Evolutionary conservation across 805 yeast species (phyloP), one percentile per base, ranked within the genome.

Genomic region (Vanderwaltozyma tropicalis): DNA sequence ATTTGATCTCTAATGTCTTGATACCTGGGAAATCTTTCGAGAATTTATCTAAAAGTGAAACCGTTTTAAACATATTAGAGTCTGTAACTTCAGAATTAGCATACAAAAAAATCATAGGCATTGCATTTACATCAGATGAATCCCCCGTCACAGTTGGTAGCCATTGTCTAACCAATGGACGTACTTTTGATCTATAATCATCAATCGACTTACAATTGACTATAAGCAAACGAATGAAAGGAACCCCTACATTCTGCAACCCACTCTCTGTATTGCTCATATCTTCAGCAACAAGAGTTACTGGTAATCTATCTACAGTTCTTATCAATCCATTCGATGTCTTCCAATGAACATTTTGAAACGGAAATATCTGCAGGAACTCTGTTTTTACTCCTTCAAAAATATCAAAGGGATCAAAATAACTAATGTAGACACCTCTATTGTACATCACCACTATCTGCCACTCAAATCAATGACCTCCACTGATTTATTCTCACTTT

Each of bases 81-180:
- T 58, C 62, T 3, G 53, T 38, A 1, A 58, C 49, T 27, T 48
- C 56, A 2, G 60, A 42, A 40, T 58, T 58, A 1, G 60, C 50
- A 40, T 54, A 54, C 14, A 58, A 35, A 9, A 58, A 41, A 8
- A 55, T 46, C 10, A 58, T 45, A 5, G 58, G 55, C 32, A 34
- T 12, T 27, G 39, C 19, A 14, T 18, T 14, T 38, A 30, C 4
- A 27, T 14, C 18, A 31, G 22, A 5, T 16, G 27, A 11, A 26
- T 28, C 20, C 13, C 18, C 35, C 8, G 29, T 40, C n/a, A 24
- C 21, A 14, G 32, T 26, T 7, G 63, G 57, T 13, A 83, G 63
- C 97, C 98, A 92, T 46, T 81, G 92, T 34, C 69, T 71, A 17
- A 88, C 74, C 46, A 86, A 63, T 1, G 94, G 95, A 28, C 98